These are phyloP conservation scores for Vitis amurensis DNA, from an alignment of 164 flowering plant species.

Conservation along the genomic window DNA sequence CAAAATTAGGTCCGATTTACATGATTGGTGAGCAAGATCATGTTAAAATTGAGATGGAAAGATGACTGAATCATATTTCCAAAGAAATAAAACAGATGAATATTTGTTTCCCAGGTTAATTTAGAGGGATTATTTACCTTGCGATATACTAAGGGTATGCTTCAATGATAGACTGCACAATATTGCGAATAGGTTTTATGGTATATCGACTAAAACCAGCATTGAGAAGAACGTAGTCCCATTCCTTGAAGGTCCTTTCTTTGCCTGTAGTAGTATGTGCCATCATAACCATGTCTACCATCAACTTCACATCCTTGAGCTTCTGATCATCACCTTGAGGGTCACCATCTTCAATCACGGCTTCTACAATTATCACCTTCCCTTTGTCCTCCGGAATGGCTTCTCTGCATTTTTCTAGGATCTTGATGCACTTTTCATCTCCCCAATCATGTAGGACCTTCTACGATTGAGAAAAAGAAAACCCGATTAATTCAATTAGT, in stretches of 20 bases:
- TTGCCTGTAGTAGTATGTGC: slow-evolving; percentile 53
- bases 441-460: slow-evolving; percentile 73
- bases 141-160: slow-evolving; percentile 35
- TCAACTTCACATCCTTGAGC: slow-evolving; percentile 33
- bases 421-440: slow-evolving; percentile 63
- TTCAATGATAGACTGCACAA: slow-evolving; percentile 43
- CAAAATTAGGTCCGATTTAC: too few species aligned
- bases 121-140: too few species aligned
- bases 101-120: too few species aligned
- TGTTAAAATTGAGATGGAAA: too few species aligned
- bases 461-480: slow-evolving; percentile 22
- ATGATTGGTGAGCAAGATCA: too few species aligned
- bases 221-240: slow-evolving; percentile 37
- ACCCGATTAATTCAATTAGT: background rate
- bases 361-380: slow-evolving; percentile 63
- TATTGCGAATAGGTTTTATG: slow-evolving; percentile 23
- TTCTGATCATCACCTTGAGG: slow-evolving; percentile 13
- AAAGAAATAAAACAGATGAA: too few species aligned
- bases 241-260: slow-evolving; percentile 56
- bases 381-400: slow-evolving; percentile 48
- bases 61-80: too few species aligned
- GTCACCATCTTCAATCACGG: slow-evolving; percentile 36
- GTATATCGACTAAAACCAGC: slow-evolving; percentile 46
- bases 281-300: slow-evolving; percentile 73
- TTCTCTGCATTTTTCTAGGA: slow-evolving; percentile 52